Conservation (phyloP, 208 protist genomes). For the Leishmania amazonensis region DNA sequence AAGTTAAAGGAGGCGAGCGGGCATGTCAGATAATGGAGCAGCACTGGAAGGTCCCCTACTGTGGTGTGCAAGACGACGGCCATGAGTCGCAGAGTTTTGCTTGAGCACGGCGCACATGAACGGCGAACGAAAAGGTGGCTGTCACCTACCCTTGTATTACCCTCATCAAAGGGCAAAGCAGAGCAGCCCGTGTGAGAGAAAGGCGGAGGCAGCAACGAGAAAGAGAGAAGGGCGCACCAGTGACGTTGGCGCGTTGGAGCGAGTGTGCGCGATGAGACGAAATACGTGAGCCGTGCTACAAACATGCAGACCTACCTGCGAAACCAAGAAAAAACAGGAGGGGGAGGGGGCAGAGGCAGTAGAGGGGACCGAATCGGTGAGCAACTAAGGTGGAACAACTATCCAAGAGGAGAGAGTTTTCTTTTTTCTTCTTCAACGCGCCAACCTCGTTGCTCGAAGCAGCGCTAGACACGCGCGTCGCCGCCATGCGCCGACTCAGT, state of each 20-base stretch:
- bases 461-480: not conserved
- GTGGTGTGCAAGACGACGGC: conserved; percentile 79
- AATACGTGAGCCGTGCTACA: not conserved
- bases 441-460: not conserved
- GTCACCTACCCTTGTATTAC: not conserved
- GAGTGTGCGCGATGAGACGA: not conserved
- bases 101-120: not conserved
- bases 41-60: conserved; percentile 62
- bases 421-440: not conserved
- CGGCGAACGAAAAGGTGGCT: not conserved
- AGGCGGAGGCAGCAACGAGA: not conserved
- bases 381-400: not conserved
- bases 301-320: not conserved
- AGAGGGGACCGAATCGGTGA: not conserved
- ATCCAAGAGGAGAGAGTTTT: not conserved
- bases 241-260: not conserved
- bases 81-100: conserved; percentile 32
- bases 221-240: not conserved
- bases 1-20: conserved; percentile 97
- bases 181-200: not conserved
- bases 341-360: not conserved
- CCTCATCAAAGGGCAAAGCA: not conserved
- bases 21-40: conserved; percentile 74
- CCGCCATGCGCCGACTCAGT: not conserved
- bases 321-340: not conserved